Evolutionary conservation across 2,329 filamentous ascomycete genomes (phyloP).

Genomic region (Diplodia sapinea): DNA sequence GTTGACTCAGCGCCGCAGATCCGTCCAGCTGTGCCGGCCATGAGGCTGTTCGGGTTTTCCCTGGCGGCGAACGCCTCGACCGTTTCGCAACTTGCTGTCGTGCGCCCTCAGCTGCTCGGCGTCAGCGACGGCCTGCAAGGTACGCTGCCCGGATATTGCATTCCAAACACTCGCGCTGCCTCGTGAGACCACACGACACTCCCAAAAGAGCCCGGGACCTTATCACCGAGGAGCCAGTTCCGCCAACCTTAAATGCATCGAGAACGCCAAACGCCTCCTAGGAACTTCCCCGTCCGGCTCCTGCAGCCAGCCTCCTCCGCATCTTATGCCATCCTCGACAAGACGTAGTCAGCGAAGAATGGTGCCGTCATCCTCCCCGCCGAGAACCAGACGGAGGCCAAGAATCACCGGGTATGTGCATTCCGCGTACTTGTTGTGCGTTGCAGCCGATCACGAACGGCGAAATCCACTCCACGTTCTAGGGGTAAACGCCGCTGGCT

Average conservation of each 20-base stretch:
- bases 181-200: constrained; percentile 10
- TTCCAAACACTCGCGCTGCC: constrained; percentile 19
- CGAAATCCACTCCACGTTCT: background rate
- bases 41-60: constrained; percentile 18
- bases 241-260: constrained; percentile 26
- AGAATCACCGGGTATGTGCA: background rate
- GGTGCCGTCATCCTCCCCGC: background rate
- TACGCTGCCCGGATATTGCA: constrained; percentile 30
- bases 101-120: constrained; percentile 9
- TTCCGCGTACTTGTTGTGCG: background rate
- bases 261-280: background rate
- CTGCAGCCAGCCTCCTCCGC: too few relatives aligned
- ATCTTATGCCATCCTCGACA: too few relatives aligned
- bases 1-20: constrained; percentile 30
- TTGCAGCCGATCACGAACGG: constrained; percentile 5
- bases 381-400: constrained; percentile 1
- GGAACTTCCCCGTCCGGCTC: too few relatives aligned
- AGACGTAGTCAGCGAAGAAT: too few relatives aligned
- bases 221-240: background rate
- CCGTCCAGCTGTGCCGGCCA: background rate
- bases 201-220: background rate
- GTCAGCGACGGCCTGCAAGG: constrained; percentile 26
- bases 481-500: background rate
- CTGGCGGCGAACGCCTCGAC: constrained; percentile 11
- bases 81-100: constrained; percentile 21